Evolutionary conservation across 2,329 filamentous ascomycete genomes (phyloP).

Genomic region (Sclerotinia trifoliorum): DNA sequence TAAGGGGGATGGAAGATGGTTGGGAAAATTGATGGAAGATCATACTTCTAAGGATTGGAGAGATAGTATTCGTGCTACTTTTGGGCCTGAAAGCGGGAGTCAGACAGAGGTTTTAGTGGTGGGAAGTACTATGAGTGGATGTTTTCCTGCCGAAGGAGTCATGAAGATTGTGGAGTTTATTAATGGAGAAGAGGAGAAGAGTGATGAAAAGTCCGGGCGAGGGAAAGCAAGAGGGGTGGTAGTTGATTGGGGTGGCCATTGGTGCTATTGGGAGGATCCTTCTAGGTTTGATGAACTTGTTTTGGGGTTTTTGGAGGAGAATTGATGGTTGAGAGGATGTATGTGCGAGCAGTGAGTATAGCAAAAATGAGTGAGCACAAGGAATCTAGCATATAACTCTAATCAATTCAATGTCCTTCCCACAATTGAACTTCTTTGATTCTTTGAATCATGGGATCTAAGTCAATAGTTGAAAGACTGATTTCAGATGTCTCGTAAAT

Average conservation of each 20-base stretch:
- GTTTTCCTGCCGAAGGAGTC: conserved; percentile 38
- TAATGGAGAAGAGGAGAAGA: conserved; percentile 26
- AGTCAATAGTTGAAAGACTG: no score
- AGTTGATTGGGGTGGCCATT: conserved; percentile 40
- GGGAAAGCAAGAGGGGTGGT: conserved; percentile 32
- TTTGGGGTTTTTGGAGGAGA: conserved; percentile 29
- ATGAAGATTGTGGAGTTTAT: conserved; percentile 37
- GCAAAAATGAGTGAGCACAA: neutral
- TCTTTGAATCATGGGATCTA: no score
- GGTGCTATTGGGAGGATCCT: conserved; percentile 40
- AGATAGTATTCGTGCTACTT: conserved; percentile 33
- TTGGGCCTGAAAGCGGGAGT: conserved; percentile 28
- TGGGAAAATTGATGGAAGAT: conserved; percentile 39
- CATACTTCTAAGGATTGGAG: conserved; percentile 39
- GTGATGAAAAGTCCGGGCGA: neutral
- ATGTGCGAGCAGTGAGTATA: neutral
- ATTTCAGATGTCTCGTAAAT: no score
- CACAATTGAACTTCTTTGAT: no score
- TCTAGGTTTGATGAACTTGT: conserved; percentile 34
- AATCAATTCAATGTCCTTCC: neutral
- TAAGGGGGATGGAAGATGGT: conserved; percentile 36
- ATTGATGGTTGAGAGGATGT: neutral
- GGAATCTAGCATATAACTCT: neutral
- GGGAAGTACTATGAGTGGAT: conserved; percentile 39
- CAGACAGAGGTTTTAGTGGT: conserved; percentile 36